Evolutionary conservation across 2,329 filamentous ascomycete genomes (phyloP).

Genomic region (Neofusicoccum kwambonambiense): DNA sequence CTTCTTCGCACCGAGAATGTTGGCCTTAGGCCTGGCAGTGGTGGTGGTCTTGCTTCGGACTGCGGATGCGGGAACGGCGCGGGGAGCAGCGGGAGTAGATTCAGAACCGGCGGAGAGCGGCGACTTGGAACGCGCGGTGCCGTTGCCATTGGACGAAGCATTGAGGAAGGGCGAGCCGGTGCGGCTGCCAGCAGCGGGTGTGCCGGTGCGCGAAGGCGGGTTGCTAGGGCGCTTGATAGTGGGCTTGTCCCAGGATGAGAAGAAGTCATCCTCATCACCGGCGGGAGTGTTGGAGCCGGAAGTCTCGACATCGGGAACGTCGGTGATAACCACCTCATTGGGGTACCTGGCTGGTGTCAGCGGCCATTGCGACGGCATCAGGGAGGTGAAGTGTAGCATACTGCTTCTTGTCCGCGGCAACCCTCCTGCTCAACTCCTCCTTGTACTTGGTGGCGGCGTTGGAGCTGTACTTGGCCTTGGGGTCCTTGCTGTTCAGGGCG

Average conservation of each 20-base stretch:
- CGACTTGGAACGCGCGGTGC: conserved; percentile 70
- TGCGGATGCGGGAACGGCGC: conserved; percentile 75
- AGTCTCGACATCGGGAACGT: conserved; percentile 57
- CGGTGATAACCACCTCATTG: conserved; percentile 79
- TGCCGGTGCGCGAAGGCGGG: conserved; percentile 83
- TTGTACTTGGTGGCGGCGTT: conserved; percentile 96
- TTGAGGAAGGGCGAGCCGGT: conserved; percentile 89
- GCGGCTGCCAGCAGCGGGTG: conserved; percentile 76
- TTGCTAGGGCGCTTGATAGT: conserved; percentile 95
- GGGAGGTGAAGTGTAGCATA: conserved; percentile 47
- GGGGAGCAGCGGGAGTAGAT: conserved; percentile 58
- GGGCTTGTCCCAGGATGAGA: conserved; percentile 98
- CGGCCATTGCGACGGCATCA: conserved; percentile 24
- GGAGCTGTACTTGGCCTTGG: conserved; percentile 95
- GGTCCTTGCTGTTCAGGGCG: conserved; percentile 91
- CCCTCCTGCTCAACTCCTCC: conserved; percentile 86
- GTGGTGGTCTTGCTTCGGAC: conserved; percentile 68
- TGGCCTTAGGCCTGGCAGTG: conserved; percentile 72
- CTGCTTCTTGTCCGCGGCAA: conserved; percentile 80
- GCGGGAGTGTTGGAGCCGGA: conserved; percentile 74
- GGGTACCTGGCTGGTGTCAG: conserved; percentile 62
- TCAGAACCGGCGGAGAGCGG: conserved; percentile 61
- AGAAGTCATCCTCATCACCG: conserved; percentile 91
- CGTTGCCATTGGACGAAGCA: conserved; percentile 63
- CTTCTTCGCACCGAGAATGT: conserved; percentile 77